Conservation (phyloP, 2,329 filamentous ascomycete species). For the Colletotrichum noveboracense region DNA sequence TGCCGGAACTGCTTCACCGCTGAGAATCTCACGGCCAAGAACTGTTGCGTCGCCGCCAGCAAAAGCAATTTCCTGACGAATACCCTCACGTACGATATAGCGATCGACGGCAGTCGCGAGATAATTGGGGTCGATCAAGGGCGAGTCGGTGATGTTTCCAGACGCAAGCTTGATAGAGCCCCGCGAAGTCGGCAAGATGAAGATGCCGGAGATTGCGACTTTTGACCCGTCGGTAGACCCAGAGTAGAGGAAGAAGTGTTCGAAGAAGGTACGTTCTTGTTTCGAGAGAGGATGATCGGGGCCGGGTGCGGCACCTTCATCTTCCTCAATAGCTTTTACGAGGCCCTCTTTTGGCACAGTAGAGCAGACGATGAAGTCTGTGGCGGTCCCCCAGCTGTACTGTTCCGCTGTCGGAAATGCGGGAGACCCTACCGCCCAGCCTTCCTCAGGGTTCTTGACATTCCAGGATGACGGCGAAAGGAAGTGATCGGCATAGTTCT, state of each 20-base stretch:
- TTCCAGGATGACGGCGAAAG: conserved; percentile 33
- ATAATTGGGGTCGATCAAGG: conserved; percentile 35
- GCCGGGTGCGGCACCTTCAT: conserved; percentile 35
- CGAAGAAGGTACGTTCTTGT: conserved; percentile 25
- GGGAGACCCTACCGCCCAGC: conserved; percentile 26
- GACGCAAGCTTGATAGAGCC: conserved; percentile 29
- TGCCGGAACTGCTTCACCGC: conserved; percentile 26
- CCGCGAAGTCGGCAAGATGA: conserved; percentile 29
- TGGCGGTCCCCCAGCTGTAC: conserved; percentile 33
- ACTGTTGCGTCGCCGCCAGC: conserved; percentile 12
- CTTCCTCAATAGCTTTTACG: conserved; percentile 33
- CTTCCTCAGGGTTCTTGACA: conserved; percentile 34
- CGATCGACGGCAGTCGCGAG: conserved; percentile 32
- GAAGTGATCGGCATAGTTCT: conserved; percentile 51
- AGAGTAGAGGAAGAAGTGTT: conserved; percentile 40
- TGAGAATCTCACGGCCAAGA: conserved; percentile 17
- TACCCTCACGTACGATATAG: conserved; percentile 29
- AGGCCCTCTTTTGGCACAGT: conserved; percentile 31
- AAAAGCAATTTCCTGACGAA: conserved; percentile 27
- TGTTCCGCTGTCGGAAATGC: conserved; percentile 28
- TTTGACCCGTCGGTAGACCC: conserved; percentile 23
- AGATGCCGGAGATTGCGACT: conserved; percentile 22
- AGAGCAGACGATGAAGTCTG: conserved; percentile 38
- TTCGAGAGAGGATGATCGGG: conserved; percentile 37
- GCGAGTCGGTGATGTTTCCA: conserved; percentile 18